These are phyloP conservation scores for Cladophialophora chaetospira DNA, from an alignment of 2,329 filamentous ascomycete species.

Conservation along the genomic window DNA sequence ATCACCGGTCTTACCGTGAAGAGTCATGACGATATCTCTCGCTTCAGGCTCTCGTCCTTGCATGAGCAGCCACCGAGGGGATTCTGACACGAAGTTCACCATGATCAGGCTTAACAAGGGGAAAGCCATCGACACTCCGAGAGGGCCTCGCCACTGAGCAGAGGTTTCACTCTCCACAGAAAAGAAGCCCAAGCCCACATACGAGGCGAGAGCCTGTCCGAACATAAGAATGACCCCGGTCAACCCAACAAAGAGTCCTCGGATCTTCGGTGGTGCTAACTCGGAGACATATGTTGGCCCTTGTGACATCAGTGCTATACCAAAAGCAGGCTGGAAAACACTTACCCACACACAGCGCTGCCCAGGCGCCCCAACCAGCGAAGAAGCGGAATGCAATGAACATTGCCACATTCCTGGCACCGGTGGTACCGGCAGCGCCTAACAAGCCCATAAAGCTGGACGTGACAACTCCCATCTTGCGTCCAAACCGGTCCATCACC, in stretches of 20 bases:
- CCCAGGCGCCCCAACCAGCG: background rate
- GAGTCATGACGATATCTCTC: constrained; percentile 23
- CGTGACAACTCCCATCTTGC: constrained; percentile 1
- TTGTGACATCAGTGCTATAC: background rate
- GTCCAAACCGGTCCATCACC: constrained; percentile 36
- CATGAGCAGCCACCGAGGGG: constrained; percentile 35
- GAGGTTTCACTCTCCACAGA: background rate
- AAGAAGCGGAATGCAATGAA: constrained; percentile 35
- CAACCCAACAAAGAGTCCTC: constrained; percentile 13
- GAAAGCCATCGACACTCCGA: constrained; percentile 1
- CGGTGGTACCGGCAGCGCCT: background rate
- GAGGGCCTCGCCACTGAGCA: constrained; percentile 3
- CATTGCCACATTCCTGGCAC: background rate
- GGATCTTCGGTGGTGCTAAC: constrained; percentile 7
- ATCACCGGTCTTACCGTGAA: constrained; percentile 23
- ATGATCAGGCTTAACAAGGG: background rate
- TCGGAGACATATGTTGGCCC: constrained; percentile 1
- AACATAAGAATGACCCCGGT: background rate
- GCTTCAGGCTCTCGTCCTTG: constrained; percentile 30
- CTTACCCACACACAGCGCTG: background rate
- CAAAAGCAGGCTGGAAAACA: background rate
- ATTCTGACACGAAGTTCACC: constrained; percentile 33
- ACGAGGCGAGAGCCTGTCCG: constrained; percentile 11
- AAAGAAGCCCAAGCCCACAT: constrained; percentile 15
- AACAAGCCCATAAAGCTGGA: background rate